A percentile compares a stretch with the other conserved stretches of the same genome.
Conservation (phyloP, 441 rosid genomes). For the Populus hybrid region DNA sequence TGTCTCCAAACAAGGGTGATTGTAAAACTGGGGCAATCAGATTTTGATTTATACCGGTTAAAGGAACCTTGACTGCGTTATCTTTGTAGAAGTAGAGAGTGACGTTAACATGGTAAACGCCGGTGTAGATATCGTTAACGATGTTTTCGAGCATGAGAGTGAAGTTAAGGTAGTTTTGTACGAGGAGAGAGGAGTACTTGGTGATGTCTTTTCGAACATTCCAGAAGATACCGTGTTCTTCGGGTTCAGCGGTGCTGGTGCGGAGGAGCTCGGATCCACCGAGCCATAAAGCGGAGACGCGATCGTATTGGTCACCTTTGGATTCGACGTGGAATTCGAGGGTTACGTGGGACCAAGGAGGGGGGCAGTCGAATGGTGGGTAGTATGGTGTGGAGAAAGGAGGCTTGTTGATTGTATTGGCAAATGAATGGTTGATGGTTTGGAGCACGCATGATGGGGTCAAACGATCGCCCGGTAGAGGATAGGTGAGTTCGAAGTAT, state of each 20-base stretch:
- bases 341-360: conserved; percentile 60
- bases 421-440: conserved; percentile 70
- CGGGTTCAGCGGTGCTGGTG: conserved; percentile 87
- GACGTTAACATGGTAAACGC: conserved; percentile 62
- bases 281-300: conserved; percentile 75
- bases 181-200: conserved; percentile 59
- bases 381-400: conserved; percentile 58
- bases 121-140: conserved; percentile 70
- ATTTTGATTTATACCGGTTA: neutral
- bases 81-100: conserved; percentile 49
- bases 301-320: conserved; percentile 69
- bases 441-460: conserved; percentile 53
- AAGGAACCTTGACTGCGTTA: conserved; percentile 23
- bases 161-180: conserved; percentile 32
- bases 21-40: neutral
- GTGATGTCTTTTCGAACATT: conserved; percentile 68
- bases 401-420: conserved; percentile 58
- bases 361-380: conserved; percentile 53
- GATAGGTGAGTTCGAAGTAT: conserved; percentile 47
- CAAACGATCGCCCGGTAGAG: conserved; percentile 49
- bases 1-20: neutral
- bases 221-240: conserved; percentile 64
- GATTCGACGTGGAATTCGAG: conserved; percentile 54
- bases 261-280: conserved; percentile 80
- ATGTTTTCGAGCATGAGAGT: conserved; percentile 86